Evolutionary conservation across 768 basidiomycete genomes (phyloP), one percentile per base, ranked within the genome.

Genomic region (Boletus fagicola): DNA sequence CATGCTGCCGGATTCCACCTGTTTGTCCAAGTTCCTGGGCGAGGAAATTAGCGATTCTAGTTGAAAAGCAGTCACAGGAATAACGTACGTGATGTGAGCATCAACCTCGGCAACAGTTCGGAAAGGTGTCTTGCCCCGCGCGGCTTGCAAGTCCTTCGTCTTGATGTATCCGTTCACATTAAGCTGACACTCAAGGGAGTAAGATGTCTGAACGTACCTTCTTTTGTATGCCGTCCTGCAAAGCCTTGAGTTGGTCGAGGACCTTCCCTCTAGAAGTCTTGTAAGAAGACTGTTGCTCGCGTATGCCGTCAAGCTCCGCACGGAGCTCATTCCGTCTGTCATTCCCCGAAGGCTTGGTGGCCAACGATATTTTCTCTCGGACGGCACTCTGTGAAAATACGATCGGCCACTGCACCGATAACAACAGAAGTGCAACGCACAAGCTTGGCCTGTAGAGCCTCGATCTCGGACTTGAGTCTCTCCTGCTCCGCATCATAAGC

Each of bases 1-100:
- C 81, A 99, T 80, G 57, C 66, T 84, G 26, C 96, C 96, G 5
- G 92, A 92, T 69, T 98, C 96, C 52, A 99, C 87, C 70, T 94
- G 90, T 68, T 84, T 88, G 49, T 98, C 92, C 58, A 97, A 78
- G 59, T 86, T 78, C 65, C 93, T 95, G 66, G 53, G 47, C 33
- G 55, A 60, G 58, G 43, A 18, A 24, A 22, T 62, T 4, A 56
- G 62, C 53, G 45, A 36, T 12, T 5, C 10, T 40, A 42, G 47
- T 56, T 28, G 22, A 46, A 54, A 30, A 36, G 35, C 4, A 38
- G 33, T 57, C 40, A 13, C 43, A 44, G 44, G 28, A 57, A 59
- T 4, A 72, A 18, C 87, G 18, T 75, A 94, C 96, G 83, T 82
- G 74, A 98, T 87, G 60, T 88, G 90, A 40, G 82, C 80, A 67